These are phyloP conservation scores for Exophiala calicioides DNA, from an alignment of 2,329 filamentous ascomycete genomes.

Conservation along the genomic window DNA sequence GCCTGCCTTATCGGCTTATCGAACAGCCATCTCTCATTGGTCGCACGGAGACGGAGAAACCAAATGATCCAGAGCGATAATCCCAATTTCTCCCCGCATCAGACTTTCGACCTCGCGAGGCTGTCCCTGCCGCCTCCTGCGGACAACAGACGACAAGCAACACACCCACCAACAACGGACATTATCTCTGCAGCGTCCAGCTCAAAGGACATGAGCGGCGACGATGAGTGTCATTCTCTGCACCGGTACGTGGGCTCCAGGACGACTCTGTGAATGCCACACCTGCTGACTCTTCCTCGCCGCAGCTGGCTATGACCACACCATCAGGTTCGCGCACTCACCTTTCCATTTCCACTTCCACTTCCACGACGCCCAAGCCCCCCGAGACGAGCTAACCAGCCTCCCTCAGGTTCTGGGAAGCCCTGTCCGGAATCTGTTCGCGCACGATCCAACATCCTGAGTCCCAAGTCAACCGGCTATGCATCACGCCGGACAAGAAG, in stretches of 20 bases:
- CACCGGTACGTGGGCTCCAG: constrained; percentile 64
- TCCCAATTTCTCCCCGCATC: no score
- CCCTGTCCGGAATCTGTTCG: constrained; percentile 94
- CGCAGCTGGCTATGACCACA: constrained; percentile 72
- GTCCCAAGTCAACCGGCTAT: constrained; percentile 96
- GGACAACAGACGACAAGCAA: background rate
- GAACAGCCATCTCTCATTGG: no score
- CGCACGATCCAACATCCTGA: constrained; percentile 97
- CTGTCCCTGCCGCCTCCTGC: no score
- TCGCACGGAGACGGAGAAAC: no score
- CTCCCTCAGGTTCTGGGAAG: constrained; percentile 85
- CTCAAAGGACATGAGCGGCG: constrained; percentile 2
- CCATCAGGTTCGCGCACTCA: constrained; percentile 61
- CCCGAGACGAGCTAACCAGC: constrained; percentile 13
- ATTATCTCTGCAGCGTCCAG: no score
- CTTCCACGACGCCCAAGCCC: background rate
- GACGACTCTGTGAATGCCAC: no score
- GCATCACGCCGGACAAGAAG: constrained; percentile 97
- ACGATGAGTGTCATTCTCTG: constrained; percentile 67
- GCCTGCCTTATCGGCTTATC: no score
- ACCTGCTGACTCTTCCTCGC: constrained; percentile 29
- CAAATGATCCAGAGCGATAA: no score
- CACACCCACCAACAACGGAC: no score
- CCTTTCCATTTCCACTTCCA: no score
- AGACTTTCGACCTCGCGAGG: no score